Percentiles rank a stretch among this genome's conserved stretches.
Conservation (phyloP, 306 rosid species). For the Biancaea sappan region DNA sequence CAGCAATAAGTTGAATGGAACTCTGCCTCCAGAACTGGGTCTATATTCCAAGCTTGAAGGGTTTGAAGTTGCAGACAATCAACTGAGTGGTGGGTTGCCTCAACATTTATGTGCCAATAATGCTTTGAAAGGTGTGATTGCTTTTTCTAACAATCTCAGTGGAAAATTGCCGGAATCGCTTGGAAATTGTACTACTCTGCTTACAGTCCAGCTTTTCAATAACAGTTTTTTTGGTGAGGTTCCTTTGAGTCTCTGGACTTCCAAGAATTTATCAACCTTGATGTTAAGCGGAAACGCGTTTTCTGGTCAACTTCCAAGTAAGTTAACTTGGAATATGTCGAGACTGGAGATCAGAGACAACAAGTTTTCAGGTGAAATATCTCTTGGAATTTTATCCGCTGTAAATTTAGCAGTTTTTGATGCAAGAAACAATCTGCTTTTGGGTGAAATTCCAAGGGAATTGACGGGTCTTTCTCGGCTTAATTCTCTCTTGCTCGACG, state of each 20-base stretch:
- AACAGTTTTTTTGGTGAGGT: slow-evolving; percentile 73
- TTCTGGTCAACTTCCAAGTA: slow-evolving; percentile 69
- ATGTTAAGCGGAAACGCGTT: slow-evolving; percentile 65
- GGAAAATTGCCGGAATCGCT: slow-evolving; percentile 64
- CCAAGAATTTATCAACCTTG: slow-evolving; percentile 50
- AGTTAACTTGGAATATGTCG: slow-evolving; percentile 52
- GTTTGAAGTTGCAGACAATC: slow-evolving; percentile 68
- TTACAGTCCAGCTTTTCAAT: slow-evolving; percentile 43
- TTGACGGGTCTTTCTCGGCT: slow-evolving; percentile 58
- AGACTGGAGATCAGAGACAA: slow-evolving; percentile 71
- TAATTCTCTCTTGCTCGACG: slow-evolving; percentile 53
- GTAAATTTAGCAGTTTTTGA: slow-evolving; percentile 55
- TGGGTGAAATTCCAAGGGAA: slow-evolving; percentile 65
- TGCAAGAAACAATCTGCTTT: slow-evolving; percentile 66
- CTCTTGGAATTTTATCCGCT: slow-evolving; percentile 51
- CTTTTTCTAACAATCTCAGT: slow-evolving; percentile 56
- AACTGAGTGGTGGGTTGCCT: slow-evolving; percentile 65
- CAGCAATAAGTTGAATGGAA: slow-evolving; percentile 66
- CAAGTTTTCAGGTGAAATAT: slow-evolving; percentile 66
- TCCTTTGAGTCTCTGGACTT: slow-evolving; percentile 71
- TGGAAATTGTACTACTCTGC: slow-evolving; percentile 59
- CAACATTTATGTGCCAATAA: slow-evolving; percentile 64
- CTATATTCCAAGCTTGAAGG: slow-evolving; percentile 56
- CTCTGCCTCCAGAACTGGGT: slow-evolving; percentile 77
- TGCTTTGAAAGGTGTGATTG: slow-evolving; percentile 54